phyloP scores from a whole-genome alignment of 441 rosid genomes.

The Pelargonium citronellum region DNA sequence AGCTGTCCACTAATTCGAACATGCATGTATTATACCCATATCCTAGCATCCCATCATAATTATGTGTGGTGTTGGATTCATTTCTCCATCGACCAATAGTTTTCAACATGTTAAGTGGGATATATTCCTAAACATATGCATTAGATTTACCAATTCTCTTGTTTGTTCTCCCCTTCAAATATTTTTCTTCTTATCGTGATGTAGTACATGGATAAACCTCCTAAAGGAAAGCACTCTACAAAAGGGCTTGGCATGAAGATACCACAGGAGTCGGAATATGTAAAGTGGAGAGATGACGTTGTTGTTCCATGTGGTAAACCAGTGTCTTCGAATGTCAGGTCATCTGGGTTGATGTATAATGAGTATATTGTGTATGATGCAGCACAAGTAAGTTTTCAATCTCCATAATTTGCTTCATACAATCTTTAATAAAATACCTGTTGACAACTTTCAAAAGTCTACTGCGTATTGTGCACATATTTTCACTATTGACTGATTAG shows the following conservation, averaged over 20 bases:
- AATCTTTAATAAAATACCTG: not conserved
- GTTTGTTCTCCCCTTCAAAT: not conserved
- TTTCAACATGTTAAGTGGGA: too few relatives aligned
- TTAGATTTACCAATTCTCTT: conserved; percentile 12
- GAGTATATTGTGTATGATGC: conserved; percentile 86
- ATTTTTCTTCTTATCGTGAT: conserved; percentile 13
- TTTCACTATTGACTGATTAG: conserved; percentile 7
- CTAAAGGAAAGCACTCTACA: conserved; percentile 84
- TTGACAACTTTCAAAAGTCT: not conserved
- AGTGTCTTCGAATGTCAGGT: conserved; percentile 57
- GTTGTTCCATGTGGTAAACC: conserved; percentile 93
- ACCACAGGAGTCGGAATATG: conserved; percentile 63
- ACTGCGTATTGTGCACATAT: not conserved
- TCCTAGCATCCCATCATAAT: too few relatives aligned
- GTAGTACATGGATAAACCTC: conserved; percentile 81
- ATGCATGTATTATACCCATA: too few relatives aligned
- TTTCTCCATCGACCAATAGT: too few relatives aligned
- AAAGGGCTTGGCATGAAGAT: conserved; percentile 89
- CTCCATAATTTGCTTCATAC: not conserved
- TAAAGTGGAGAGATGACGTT: conserved; percentile 80
- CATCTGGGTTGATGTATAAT: conserved; percentile 85
- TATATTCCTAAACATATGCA: not conserved
- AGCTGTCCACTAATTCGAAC: too few relatives aligned
- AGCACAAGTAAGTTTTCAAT: conserved; percentile 59
- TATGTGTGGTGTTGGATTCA: too few relatives aligned